Evolutionary conservation across 83 land plant genomes (phyloP).

Genomic region (Picea mariana): DNA sequence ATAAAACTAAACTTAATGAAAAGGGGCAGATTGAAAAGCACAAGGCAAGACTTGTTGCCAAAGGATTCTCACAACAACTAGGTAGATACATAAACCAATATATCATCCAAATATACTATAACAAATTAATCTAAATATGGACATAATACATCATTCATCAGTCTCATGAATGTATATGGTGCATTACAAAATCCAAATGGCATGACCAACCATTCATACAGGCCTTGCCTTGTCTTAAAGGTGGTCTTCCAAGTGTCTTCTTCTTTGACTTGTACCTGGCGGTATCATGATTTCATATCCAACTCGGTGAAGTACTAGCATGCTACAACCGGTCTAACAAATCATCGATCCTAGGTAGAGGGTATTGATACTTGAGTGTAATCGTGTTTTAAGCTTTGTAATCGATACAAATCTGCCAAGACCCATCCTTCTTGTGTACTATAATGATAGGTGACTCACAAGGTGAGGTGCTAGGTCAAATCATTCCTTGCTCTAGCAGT

Average conservation of each 20-base stretch:
- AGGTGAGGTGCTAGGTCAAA: neutral
- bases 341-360: neutral
- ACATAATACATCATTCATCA: neutral
- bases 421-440: neutral
- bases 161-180: neutral
- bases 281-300: neutral
- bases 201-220: neutral
- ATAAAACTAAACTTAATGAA: no score
- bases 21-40: no score
- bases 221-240: neutral
- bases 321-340: neutral
- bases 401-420: neutral
- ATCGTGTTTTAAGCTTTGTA: neutral
- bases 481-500: neutral
- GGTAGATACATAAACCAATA: no score
- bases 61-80: no score
- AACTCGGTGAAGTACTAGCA: neutral
- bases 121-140: neutral
- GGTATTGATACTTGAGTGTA: neutral
- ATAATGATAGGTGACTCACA: neutral
- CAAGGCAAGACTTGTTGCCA: no score
- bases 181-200: neutral
- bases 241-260: neutral
- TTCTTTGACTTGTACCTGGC: neutral
- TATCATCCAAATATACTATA: no score